Conservation (phyloP, 2,329 filamentous ascomycete genomes). For the Camillea tinctor region DNA sequence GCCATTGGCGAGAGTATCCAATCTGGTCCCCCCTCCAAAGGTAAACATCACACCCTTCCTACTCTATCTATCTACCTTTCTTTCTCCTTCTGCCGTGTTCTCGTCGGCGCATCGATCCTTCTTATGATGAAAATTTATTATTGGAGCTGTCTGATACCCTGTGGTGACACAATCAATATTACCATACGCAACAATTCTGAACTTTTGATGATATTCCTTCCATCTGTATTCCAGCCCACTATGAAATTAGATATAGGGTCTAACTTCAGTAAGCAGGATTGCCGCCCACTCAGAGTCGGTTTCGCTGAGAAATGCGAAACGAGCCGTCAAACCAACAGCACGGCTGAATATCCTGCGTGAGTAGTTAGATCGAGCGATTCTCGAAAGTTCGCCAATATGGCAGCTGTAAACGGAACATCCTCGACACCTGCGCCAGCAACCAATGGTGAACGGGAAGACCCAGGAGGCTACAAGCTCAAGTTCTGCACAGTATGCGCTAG, state of each 20-base stretch:
- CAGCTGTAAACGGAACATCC: constrained; percentile 40
- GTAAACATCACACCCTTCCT: constrained; percentile 6
- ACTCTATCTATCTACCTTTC: background rate
- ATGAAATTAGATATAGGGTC: background rate
- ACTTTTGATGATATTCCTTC: background rate
- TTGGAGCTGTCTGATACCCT: constrained; percentile 75
- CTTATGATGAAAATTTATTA: constrained; percentile 53
- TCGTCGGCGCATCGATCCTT: background rate
- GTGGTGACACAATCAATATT: constrained; percentile 59
- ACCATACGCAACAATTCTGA: constrained; percentile 57
- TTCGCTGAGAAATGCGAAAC: background rate
- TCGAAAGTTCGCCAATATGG: constrained; percentile 29
- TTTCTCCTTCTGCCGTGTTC: background rate
- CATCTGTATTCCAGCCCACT: background rate
- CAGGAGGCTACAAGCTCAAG: constrained; percentile 78
- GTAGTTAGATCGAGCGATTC: constrained; percentile 8
- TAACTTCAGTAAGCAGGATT: background rate
- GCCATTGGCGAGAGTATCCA: background rate
- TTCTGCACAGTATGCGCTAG: constrained; percentile 99
- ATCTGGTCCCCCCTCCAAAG: background rate
- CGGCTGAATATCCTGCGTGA: constrained; percentile 16
- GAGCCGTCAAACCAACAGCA: background rate
- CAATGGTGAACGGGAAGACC: constrained; percentile 48
- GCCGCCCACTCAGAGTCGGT: background rate
- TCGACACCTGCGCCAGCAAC: constrained; percentile 32